Conservation (phyloP, 2,329 filamentous ascomycete species). For the Pseudovirgaria hyperparasitica region DNA sequence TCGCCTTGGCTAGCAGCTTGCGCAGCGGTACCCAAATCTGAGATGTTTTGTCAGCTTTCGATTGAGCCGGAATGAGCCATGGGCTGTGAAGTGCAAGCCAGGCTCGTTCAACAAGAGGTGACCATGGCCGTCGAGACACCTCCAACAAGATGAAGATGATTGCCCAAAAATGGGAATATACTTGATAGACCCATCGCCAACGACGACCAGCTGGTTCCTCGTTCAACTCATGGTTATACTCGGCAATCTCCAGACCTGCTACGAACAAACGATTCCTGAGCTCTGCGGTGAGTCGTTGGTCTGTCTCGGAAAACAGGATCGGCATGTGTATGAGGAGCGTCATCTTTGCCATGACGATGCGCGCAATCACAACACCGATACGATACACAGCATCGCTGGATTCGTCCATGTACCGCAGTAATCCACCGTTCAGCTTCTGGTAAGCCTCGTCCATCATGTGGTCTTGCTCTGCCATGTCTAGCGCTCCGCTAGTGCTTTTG, state of each 20-base stretch:
- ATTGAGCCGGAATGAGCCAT: constrained; percentile 28
- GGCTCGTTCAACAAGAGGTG: constrained; percentile 9
- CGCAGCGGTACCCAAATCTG: constrained; percentile 23
- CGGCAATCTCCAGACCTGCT: constrained; percentile 41
- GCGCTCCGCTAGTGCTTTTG: constrained; percentile 16
- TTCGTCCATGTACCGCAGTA: constrained; percentile 25
- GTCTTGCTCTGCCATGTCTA: constrained; percentile 30
- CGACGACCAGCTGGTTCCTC: constrained; percentile 6
- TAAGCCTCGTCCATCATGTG: constrained; percentile 35
- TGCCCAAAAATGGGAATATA: constrained; percentile 11
- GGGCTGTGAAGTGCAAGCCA: constrained; percentile 16
- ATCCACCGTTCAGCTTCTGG: constrained; percentile 29
- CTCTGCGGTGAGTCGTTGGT: constrained; percentile 19
- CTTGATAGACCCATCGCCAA: constrained; percentile 12
- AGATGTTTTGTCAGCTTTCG: constrained; percentile 17
- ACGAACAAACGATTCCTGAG: constrained; percentile 35
- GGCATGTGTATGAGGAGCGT: constrained; percentile 18
- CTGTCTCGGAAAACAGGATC: constrained; percentile 17
- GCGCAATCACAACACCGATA: constrained; percentile 28
- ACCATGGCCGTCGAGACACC: constrained; percentile 8
- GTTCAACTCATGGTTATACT: constrained; percentile 17
- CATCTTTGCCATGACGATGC: constrained; percentile 42
- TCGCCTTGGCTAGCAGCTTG: constrained; percentile 17
- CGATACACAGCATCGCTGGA: constrained; percentile 22
- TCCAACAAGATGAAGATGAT: constrained; percentile 10